These are phyloP conservation scores for Henckelia pumila DNA, from an alignment of 257 asterid genomes.

Conservation along the genomic window DNA sequence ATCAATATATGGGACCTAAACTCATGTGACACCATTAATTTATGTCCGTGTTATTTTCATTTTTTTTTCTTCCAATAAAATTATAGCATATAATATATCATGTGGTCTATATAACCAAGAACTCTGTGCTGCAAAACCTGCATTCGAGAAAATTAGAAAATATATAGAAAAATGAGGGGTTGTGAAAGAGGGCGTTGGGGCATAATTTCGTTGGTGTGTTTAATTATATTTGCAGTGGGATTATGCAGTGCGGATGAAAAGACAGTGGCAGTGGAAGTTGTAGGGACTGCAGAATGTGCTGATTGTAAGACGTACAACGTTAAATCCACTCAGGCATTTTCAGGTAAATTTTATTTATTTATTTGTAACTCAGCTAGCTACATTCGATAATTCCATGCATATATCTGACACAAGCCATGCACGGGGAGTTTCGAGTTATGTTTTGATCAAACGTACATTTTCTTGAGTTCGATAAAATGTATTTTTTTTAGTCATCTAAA, in stretches of 20 bases:
- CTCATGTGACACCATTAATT: not conserved
- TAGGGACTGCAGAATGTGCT: constrained; percentile 50
- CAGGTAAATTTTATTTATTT: constrained; percentile 45
- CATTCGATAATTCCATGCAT: not conserved
- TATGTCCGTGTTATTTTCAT: not conserved
- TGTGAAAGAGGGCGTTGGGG: constrained; percentile 28
- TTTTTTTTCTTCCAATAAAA: no score
- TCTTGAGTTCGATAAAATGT: no score
- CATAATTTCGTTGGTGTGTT: constrained; percentile 21
- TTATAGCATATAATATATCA: no score
- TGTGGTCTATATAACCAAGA: not conserved
- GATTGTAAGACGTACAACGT: constrained; percentile 45
- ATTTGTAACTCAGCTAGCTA: no score
- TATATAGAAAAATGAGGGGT: not conserved
- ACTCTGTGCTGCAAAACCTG: not conserved
- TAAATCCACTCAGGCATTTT: constrained; percentile 36
- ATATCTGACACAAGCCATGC: not conserved
- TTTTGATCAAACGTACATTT: no score
- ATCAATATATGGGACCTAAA: not conserved
- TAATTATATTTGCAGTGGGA: constrained; percentile 22
- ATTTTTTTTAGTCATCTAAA: no score
- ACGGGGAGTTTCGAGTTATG: not conserved
- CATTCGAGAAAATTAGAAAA: not conserved
- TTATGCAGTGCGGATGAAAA: constrained; percentile 34
- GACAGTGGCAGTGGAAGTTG: constrained; percentile 28